Evolutionary conservation across 2,329 filamentous ascomycete genomes (phyloP), one percentile per base, ranked within the genome.

Genomic region (Ceratocystiopsis minuta): DNA sequence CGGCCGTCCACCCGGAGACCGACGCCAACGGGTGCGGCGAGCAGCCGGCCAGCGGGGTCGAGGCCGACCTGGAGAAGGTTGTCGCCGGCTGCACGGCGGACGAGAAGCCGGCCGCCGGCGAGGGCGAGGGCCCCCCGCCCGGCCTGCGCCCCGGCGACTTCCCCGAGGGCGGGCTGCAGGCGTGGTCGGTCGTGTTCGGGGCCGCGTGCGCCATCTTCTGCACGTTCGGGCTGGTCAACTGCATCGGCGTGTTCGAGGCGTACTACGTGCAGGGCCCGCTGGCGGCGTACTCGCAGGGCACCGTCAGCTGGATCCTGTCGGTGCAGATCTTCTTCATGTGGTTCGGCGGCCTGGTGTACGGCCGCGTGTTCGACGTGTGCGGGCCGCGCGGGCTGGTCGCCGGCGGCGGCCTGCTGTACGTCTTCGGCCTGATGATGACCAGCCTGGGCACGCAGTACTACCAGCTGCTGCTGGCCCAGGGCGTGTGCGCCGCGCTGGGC

Each of bases 371-470:
- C 49, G 77, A 80, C 51, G 65, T 62, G 47, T 70, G 72, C 49
- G 76, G 77, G 0, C 70, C 75, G 1, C 63, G 65, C 36, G 67
- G 60, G 45, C 58, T 80, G 3, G 55, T 77, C 2, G 37, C 69
- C 11, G 46, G 58, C 35, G 72, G 72, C 38, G 66, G 65, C 2
- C 52, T 73, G 34, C 51, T 71, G 38, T 67, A 72, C 50, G 57
- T 73, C 28, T 67, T 78, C 42, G 67, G 68, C 5, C 52, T 78
- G 11, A 77, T 78, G 71, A 72, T 77, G 68, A 64, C 68, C 1
- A 68, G 64, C 34, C 57, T 78, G 16, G 53, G 52, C 11, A 52
- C 51, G 35, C 34, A 59, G 47, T 63, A 59, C 53, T 63, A 60
- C 50, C 60, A 63, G 49, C 54, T 62, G 49, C 49, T 63, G 45